Conservation (phyloP, 2,329 filamentous ascomycete genomes). For the Neonectria magnoliae region DNA sequence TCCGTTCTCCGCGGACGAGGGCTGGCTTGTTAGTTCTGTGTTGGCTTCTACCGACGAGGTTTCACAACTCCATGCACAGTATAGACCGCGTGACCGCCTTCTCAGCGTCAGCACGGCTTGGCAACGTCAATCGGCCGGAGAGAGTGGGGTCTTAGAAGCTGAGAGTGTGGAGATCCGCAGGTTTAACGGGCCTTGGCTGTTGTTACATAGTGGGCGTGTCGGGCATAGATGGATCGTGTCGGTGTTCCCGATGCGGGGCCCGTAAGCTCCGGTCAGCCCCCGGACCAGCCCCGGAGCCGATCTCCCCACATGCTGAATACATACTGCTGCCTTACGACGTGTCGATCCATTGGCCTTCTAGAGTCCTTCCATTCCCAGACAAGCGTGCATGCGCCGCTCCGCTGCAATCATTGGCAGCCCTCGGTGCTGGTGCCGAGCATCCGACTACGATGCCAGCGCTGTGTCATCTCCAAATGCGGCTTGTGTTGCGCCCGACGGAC, state of each 20-base stretch:
- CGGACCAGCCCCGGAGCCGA: conserved; percentile 34
- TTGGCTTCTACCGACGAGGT: conserved; percentile 1
- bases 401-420: conserved; percentile 11
- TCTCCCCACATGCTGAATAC: conserved; percentile 30
- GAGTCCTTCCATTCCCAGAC: conserved; percentile 13
- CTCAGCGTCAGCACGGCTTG: conserved; percentile 5
- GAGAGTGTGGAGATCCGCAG: not conserved
- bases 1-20: not conserved
- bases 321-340: conserved; percentile 22
- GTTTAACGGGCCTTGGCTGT: not conserved
- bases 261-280: conserved; percentile 23
- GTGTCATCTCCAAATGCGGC: conserved; percentile 22
- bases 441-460: conserved; percentile 13
- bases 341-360: conserved; percentile 19
- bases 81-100: conserved; percentile 4
- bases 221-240: conserved; percentile 16
- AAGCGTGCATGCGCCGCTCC: conserved; percentile 13
- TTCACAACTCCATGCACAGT: not conserved
- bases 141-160: not conserved
- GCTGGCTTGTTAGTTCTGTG: not conserved
- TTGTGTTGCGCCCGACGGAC: conserved; percentile 23
- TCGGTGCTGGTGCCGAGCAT: conserved; percentile 15
- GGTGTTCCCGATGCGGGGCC: conserved; percentile 30
- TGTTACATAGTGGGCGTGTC: not conserved
- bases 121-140: conserved; percentile 3